A percentile compares a stretch with the other conserved stretches of the same genome.
Conservation (phyloP, 345 rosid genomes). For the Chamaenerion angustifolium region DNA sequence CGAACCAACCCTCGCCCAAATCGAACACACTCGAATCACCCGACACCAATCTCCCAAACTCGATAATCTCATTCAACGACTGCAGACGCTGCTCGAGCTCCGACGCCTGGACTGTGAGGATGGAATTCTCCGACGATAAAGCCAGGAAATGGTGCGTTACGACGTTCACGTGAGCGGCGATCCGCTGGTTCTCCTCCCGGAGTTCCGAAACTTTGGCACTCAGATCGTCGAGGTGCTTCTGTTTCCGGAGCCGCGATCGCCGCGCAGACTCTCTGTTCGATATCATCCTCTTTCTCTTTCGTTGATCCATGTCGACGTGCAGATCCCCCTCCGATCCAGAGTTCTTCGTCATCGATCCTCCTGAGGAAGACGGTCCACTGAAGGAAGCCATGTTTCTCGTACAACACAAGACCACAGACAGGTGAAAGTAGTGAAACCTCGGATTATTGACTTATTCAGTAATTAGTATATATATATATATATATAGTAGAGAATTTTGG, state of each 20-base stretch:
- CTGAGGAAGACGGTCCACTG: conserved; percentile 53
- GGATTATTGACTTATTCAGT: not conserved
- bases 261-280: conserved; percentile 95
- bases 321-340: conserved; percentile 59
- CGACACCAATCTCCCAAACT: conserved; percentile 20
- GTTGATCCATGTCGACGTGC: conserved; percentile 50
- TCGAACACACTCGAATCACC: not conserved
- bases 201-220: conserved; percentile 39
- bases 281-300: conserved; percentile 81
- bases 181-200: conserved; percentile 43
- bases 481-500: not conserved
- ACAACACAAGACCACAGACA: not conserved
- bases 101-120: conserved; percentile 50
- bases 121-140: conserved; percentile 66
- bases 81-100: conserved; percentile 63
- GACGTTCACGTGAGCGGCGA: conserved; percentile 37
- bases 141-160: conserved; percentile 38
- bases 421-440: no score
- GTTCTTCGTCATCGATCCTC: conserved; percentile 32
- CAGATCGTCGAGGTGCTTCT: conserved; percentile 80
- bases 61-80: conserved; percentile 57
- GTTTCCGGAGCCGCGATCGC: conserved; percentile 86
- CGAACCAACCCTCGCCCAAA: conserved; percentile 18
- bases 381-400: conserved; percentile 50
- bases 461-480: conserved; percentile 2